phyloP scores from a whole-genome alignment of 768 basidiomycete genomes.

The Rhodosporidiobolus odoratus region DNA sequence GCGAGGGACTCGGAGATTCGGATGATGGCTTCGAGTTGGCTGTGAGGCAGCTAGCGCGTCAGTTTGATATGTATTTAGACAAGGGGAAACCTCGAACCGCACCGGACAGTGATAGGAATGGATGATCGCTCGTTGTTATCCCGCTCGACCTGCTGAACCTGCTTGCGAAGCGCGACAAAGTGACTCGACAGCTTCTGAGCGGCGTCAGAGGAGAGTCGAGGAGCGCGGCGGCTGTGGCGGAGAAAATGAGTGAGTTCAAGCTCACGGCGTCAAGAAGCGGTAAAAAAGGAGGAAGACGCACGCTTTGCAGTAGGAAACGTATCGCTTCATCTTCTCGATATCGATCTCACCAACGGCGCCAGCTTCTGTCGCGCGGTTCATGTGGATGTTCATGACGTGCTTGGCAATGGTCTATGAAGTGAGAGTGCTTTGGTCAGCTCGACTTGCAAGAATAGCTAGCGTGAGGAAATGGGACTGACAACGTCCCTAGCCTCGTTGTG shows the following conservation, averaged over 20 bases:
- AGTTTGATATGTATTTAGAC: not conserved
- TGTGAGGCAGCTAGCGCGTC: constrained; percentile 44
- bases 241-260: not conserved
- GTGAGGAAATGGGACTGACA: constrained; percentile 52
- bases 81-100: constrained; percentile 42
- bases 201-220: constrained; percentile 83
- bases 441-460: not conserved
- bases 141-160: constrained; percentile 89
- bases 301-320: constrained; percentile 94
- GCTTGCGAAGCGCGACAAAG: constrained; percentile 84
- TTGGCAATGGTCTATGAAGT: constrained; percentile 74
- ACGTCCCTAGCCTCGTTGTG: constrained; percentile 90
- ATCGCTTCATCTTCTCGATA: constrained; percentile 97
- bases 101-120: constrained; percentile 97
- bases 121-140: constrained; percentile 97
- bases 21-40: constrained; percentile 96
- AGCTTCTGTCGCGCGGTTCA: constrained; percentile 72
- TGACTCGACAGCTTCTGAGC: constrained; percentile 95
- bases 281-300: constrained; percentile 45
- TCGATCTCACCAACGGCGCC: constrained; percentile 77
- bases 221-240: constrained; percentile 78
- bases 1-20: constrained; percentile 96
- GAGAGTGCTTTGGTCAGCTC: not conserved
- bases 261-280: not conserved
- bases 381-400: constrained; percentile 98